A percentile compares a stretch with the other conserved stretches of the same genome.
Evolutionary conservation across 2,329 filamentous ascomycete species (phyloP).

Genomic region (Falciphora oryzae): DNA sequence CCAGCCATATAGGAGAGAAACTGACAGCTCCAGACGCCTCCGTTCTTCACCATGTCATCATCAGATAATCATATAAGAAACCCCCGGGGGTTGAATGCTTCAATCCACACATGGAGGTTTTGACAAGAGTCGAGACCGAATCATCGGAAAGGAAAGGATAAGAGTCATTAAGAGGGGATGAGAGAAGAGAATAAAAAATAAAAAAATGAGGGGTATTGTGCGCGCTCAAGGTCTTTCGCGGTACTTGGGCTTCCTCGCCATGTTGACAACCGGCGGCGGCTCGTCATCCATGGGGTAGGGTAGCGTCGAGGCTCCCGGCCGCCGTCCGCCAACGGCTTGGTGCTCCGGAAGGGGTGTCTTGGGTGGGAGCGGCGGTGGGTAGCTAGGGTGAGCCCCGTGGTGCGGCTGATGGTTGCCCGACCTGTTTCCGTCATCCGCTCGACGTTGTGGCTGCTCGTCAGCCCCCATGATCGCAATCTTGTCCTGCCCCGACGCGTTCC

Average conservation of each 20-base stretch:
- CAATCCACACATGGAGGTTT: background rate
- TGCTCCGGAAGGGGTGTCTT: slow-evolving; percentile 66
- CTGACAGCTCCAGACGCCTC: background rate
- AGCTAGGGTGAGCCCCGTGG: slow-evolving; percentile 36
- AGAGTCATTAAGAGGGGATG: background rate
- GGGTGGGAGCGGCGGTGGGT: slow-evolving; percentile 67
- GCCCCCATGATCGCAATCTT: slow-evolving; percentile 59
- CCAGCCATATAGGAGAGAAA: background rate
- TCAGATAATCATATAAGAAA: background rate
- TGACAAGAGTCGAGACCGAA: background rate
- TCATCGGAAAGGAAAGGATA: background rate
- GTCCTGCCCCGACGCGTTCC: slow-evolving; percentile 53
- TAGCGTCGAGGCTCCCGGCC: slow-evolving; percentile 31
- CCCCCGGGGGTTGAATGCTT: background rate
- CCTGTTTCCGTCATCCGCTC: slow-evolving; percentile 21
- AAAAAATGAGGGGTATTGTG: background rate
- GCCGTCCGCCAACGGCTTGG: slow-evolving; percentile 28
- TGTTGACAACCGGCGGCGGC: slow-evolving; percentile 77
- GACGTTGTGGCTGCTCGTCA: slow-evolving; percentile 50
- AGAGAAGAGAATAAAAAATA: background rate
- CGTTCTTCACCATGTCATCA: background rate
- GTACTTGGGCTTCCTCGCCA: slow-evolving; percentile 78
- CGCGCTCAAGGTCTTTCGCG: slow-evolving; percentile 21
- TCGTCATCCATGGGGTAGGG: slow-evolving; percentile 79
- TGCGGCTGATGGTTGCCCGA: slow-evolving; percentile 20